Percentiles rank a stretch among this genome's conserved stretches.
These are phyloP conservation scores for Carex cristatella DNA, from an alignment of 176 grass and related monocot species.

Conservation along the genomic window DNA sequence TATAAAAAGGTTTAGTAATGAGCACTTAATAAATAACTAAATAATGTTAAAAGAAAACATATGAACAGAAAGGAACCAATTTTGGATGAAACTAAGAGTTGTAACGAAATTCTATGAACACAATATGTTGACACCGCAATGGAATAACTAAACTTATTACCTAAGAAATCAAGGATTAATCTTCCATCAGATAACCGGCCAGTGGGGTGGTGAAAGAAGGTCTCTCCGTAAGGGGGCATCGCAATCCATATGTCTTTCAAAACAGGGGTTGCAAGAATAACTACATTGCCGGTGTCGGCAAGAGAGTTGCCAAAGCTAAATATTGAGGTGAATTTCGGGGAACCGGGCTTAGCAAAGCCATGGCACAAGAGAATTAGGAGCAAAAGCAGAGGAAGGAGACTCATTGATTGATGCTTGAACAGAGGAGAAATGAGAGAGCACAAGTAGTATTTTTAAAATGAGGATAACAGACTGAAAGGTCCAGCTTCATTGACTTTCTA, in stretches of 20 bases:
- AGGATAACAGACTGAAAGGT: background rate
- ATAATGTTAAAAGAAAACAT: background rate
- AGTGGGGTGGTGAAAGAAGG: conserved; percentile 16
- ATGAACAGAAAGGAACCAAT: background rate
- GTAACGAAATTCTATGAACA: too few species aligned
- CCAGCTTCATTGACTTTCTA: background rate
- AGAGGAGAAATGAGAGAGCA: background rate
- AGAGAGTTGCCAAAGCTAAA: conserved; percentile 23
- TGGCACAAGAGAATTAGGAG: background rate
- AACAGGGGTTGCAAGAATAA: background rate
- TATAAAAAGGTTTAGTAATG: background rate
- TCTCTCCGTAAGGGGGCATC: conserved; percentile 17
- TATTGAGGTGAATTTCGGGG: background rate
- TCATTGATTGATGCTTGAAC: background rate
- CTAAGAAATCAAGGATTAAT: conserved; percentile 10
- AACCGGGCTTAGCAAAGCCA: background rate
- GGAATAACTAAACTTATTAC: background rate
- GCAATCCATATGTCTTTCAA: background rate
- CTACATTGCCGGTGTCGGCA: conserved; percentile 14
- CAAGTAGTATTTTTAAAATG: background rate
- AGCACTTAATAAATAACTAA: background rate
- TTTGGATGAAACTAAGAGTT: too few species aligned
- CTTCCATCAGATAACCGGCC: conserved; percentile 1
- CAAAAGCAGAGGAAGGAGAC: background rate
- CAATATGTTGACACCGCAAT: too few species aligned